phyloP scores from a whole-genome alignment of 768 basidiomycete species.

The Postia placenta region DNA sequence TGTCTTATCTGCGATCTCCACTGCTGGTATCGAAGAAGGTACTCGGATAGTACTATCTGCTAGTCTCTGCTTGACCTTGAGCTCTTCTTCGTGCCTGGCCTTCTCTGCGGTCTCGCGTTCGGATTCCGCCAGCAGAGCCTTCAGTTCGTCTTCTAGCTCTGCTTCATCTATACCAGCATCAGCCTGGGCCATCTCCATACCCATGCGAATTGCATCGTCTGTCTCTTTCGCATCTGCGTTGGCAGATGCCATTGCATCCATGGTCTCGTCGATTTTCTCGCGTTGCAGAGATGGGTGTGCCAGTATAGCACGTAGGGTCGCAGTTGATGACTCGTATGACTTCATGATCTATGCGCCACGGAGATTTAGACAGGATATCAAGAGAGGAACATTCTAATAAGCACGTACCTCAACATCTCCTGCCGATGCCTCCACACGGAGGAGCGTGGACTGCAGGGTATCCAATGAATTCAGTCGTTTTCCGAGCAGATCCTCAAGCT shows the following conservation, averaged over 20 bases:
- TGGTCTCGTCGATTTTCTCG: constrained; percentile 77
- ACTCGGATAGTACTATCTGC: constrained; percentile 3
- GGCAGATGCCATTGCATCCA: constrained; percentile 82
- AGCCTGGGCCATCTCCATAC: constrained; percentile 53
- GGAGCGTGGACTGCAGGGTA: constrained; percentile 68
- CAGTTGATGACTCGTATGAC: constrained; percentile 77
- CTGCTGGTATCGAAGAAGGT: neutral
- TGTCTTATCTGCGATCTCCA: neutral
- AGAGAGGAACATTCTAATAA: neutral
- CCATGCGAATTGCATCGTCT: constrained; percentile 68
- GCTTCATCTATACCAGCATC: constrained; percentile 42
- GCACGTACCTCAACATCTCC: constrained; percentile 74
- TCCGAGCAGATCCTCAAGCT: constrained; percentile 66
- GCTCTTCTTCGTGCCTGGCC: neutral
- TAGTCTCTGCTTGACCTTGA: constrained; percentile 9
- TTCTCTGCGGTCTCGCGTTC: constrained; percentile 26
- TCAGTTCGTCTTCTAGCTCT: constrained; percentile 62
- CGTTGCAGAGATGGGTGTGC: constrained; percentile 74
- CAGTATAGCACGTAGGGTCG: constrained; percentile 70
- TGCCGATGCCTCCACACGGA: constrained; percentile 84
- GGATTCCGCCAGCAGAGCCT: constrained; percentile 42
- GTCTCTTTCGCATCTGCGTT: constrained; percentile 80
- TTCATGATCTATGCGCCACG: constrained; percentile 64
- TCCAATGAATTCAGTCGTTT: constrained; percentile 73
- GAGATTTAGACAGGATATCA: neutral